Base-by-base conservation (phyloP, 139 green algal species). In the Coccomyxa sp. region DNA sequence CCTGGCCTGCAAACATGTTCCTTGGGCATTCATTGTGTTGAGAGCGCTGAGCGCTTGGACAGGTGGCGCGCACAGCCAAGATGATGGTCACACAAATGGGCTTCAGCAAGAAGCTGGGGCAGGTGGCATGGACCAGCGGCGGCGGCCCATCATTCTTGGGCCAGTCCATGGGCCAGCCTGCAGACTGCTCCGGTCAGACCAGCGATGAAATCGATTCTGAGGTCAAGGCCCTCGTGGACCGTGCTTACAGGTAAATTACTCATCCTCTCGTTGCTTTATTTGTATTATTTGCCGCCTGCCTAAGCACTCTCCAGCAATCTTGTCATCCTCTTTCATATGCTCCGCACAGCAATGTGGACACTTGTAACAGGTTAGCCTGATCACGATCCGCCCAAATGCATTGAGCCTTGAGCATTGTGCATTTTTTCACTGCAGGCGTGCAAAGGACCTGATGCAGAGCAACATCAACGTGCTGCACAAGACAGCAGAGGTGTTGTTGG, bases 1-100 rank as follows among this genome's bases (percentile, higher is more conserved):
- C 4, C 21, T 71, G 63, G 18, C 63, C 63, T 71, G 63, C 63
- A 21, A 25, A 21, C 60, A 68, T 28, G 18, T 21, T 71, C 63
- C 21, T n/a, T 21, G 63, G 1, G 63, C 63, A 71, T 28, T 71
- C 18, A 21, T 28, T 71, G 63, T 71, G 63, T 25, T 71, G 9
- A 71, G 4, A 71, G 21, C 4, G 38, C 38, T 28, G 21, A 71
- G 18, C 10, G 63, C 63, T 25, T 71, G 63, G 63, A 84, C 88
- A 93, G 85, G 90, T 93, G 75, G 88, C 90, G 17, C 85, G 90
- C 32, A 86, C 87, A 80, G 90, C 90, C 68, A 85, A 90, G 81
- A 93, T 97, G 85, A 99, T 99, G 97, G 90, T 99, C 10, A 95
- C 91, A 21, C 94, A 98, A 91, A 94, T 98, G 86, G 94, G 94